Percentiles rank a stretch among this genome's conserved stretches.
These are phyloP conservation scores for Colletotrichum neosansevieriae DNA, from an alignment of 2,329 filamentous ascomycete genomes.

Conservation along the genomic window DNA sequence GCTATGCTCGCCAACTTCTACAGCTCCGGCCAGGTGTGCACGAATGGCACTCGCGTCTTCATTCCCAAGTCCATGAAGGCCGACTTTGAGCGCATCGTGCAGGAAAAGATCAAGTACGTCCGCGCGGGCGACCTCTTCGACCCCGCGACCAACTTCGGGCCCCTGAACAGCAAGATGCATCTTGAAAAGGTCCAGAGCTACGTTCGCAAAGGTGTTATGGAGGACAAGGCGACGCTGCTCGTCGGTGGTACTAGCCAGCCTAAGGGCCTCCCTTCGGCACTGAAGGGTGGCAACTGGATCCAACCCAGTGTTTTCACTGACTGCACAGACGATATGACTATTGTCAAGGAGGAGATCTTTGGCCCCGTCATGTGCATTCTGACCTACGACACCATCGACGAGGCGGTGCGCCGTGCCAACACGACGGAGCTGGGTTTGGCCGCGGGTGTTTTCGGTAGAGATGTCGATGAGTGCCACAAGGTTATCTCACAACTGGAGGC, in stretches of 20 bases:
- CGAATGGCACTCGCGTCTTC: conserved; percentile 91
- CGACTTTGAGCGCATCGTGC: conserved; percentile 75
- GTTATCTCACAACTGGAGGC: conserved; percentile 80
- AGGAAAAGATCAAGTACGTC: conserved; percentile 83
- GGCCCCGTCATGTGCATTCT: conserved; percentile 88
- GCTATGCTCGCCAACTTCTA: conserved; percentile 97
- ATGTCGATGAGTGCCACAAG: conserved; percentile 79
- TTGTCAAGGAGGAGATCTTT: conserved; percentile 87
- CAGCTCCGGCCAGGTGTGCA: conserved; percentile 91
- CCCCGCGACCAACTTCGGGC: conserved; percentile 82
- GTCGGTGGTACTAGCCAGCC: conserved; percentile 75
- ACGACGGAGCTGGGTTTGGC: conserved; percentile 82
- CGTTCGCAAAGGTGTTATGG: conserved; percentile 79
- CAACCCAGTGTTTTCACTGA: conserved; percentile 86
- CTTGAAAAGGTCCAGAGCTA: conserved; percentile 83
- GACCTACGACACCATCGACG: conserved; percentile 76
- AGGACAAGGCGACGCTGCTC: conserved; percentile 79
- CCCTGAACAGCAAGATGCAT: conserved; percentile 80
- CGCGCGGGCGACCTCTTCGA: conserved; percentile 81
- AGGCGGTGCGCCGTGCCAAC: conserved; percentile 80
- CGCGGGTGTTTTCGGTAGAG: conserved; percentile 83
- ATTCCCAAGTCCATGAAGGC: conserved; percentile 75
- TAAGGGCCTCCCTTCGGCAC: conserved; percentile 59
- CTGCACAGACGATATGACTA: conserved; percentile 85
- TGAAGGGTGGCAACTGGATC: conserved; percentile 82